Base-by-base conservation (phyloP, 768 basidiomycete genomes). In the Suillus americanus region DNA sequence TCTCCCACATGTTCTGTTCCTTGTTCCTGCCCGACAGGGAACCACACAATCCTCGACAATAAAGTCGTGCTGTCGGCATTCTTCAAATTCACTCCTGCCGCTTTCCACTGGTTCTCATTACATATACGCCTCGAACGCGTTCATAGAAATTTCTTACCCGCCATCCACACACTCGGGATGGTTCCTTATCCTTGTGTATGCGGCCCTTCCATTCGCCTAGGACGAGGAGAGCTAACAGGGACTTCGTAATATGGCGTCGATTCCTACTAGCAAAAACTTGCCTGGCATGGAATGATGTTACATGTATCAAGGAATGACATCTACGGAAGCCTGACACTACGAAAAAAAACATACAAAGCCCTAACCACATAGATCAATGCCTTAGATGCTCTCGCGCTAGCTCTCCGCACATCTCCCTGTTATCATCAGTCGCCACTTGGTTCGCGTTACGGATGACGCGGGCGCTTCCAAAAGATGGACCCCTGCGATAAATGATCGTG, bases 401-500 rank as follows among this genome's bases (percentile, higher is more conserved):
- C 13, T 30, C 33, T 60, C 66, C 25, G 10, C 61, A 23, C 41
- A 60, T 37, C 5, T 51, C 59, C 18, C 50, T 67, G 20, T 61
- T 66, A 10, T 64, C 68, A 7, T 63, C 65, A 33, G 35, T 59
- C 16, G 64, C 50, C 2, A 45, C 68, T 25, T 75, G 78, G 25
- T 75, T 88, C 50, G 86, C 88, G 61, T 82, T 84, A 62, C 81
- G 79, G 68, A 92, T 92, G 66, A 88, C 62, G 83, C 74, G 57
- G 95, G 80, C 40, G 95, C 90, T 74, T 95, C 93, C 72, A 35
- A 16, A 53, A 54, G 18, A 33, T 54, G 33, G 14, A 25, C 33
- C 7, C n/a, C 33, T 38, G 55, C 8, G 8, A 14, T 13, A 25
- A 10, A 40, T 59, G 25, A 59, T 28, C 2, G 5, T 33, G 30